Evolutionary conservation across 306 rosid genomes (phyloP), one percentile per base, ranked within the genome.

Genomic region (Corylus heterophylla): DNA sequence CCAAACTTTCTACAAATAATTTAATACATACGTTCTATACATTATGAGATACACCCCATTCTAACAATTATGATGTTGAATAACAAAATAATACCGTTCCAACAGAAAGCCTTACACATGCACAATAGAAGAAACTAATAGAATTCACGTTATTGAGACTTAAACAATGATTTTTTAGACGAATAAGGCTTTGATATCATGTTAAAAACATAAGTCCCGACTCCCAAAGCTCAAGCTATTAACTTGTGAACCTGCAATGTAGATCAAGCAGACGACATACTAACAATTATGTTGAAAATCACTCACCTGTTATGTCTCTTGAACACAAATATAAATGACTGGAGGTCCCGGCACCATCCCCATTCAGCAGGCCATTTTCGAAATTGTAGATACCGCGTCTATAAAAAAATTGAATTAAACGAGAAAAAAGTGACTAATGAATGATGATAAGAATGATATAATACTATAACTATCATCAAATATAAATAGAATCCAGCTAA

Each of bases 301-400:
- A 78, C 72, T 76, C 83, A 94, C 98, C 98, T 94, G 84, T 92
- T 92, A 85, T 94, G 98, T 82, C 88, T 91, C 74, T 81, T 84
- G 82, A 94, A 94, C 66, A 94, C 88, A 84, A 94, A 94, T 84
- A 94, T 88, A 81, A 94, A 94, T 18, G 98, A 90, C 42, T 92
- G 98, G 31, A 94, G 93, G 76, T 92, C 98, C 54, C 95, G 91
- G 82, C 98, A 92, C 98, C 98, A 94, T 70, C 98, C 98, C 98
- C 98, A 92, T 84, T 92, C 97, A 39, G 78, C 97, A 42, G 97
- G 98, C 97, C 93, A 92, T 47, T 85, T 87, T 13, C 90, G 88
- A 81, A 94, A 91, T 79, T 84, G 89, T 79, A 94, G 87, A 86
- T 87, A 87, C 13, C 91, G 81, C 22, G 93, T 69, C 98, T 94